Base-by-base conservation (phyloP, 164 flowering plant genomes). In the Umbellularia californica region DNA sequence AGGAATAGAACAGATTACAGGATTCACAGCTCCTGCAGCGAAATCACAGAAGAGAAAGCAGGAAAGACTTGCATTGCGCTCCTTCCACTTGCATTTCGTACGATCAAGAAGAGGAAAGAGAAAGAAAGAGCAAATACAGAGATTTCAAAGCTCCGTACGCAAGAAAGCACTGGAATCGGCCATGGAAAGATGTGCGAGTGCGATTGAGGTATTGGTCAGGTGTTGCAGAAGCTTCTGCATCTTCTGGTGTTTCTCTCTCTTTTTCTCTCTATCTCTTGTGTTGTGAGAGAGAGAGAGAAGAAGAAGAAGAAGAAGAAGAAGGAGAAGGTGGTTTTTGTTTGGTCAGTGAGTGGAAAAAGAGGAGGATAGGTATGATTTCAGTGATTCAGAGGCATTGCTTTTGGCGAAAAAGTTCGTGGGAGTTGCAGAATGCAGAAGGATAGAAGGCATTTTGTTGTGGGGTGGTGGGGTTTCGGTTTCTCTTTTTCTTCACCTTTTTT, bases 301-400 rank as follows among this genome's bases (percentile, higher is more conserved):
- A 25, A 25, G 27, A 25, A 25, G 27, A 2, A 30, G 33, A 2
- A 27, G 30, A 28, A 28, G 30, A 28, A 28, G 30, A 30, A 64
- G 58, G 19, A 70, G 24, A n/a, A n/a, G n/a, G 5, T 4, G 28
- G 14, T 1, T 25, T 51, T 22, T 69, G 62, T 47, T 22, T 58
- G 2, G 28, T 7, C 22, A 3, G 41, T 28, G 60, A 63, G 65
- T 64, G n/a, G 58, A 70, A 30, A 70, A 22, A 65, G 58, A 70
- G 50, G 60, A 73, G 63, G 23, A 24, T 41, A 55, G 72, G 69
- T 71, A 68, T 71, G 74, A 58, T 72, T 70, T 78, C 65, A 58
- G 77, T 20, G 72, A 76, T 2, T 79, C 52, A 1, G 71, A 65
- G 82, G 65, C 79, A 76, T 72, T 76, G 81, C 79, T 76, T 79